Base-by-base conservation (phyloP, 768 basidiomycete species). In the Trametes coccinea region DNA sequence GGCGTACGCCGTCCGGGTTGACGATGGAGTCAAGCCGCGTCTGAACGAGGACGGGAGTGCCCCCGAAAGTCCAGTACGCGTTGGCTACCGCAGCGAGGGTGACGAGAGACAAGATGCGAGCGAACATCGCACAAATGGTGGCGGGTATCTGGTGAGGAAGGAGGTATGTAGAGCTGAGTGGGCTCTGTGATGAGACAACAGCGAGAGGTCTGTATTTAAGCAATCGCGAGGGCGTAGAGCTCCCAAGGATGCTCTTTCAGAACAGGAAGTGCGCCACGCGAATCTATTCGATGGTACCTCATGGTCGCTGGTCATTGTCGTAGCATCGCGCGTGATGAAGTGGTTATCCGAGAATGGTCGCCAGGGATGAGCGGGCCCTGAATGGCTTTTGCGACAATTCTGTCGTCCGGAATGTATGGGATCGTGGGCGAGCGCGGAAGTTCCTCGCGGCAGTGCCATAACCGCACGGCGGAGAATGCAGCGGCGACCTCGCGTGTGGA, bases 51-150 rank as follows among this genome's bases (percentile, higher is more conserved):
- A 61, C 46, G 14, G 30, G 46, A 27, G 53, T 56, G 13, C 47
- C 64, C 6, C 64, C 64, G n/a, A 65, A 65, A 27, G 56, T 62
- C 60, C 60, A 65, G 44, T 65, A 59, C 22, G 63, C 54, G 29
- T 58, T 48, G 51, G 52, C 63, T 4, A 48, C 59, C 4, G 52
- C 51, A 27, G 48, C 56, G 46, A 65, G 55, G 29, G 63, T 17
- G 34, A 52, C 55, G 51, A 65, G 37, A 13, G 55, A 34, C 43
- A 64, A 40, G 44, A 62, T 33, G 34, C 55, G 55, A 52, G 61
- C 34, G 50, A 62, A 47, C 48, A 52, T 56, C 33, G 22, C 33
- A 50, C 4, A 43, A 5, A 43, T 13, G n/a, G 7, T 47, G 10
- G 49, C 27, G 31, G 11, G 41, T 31, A 14, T 37, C 43, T 30